Base-by-base conservation (phyloP, 306 rosid species). In the Psophocarpus tetragonolobus region DNA sequence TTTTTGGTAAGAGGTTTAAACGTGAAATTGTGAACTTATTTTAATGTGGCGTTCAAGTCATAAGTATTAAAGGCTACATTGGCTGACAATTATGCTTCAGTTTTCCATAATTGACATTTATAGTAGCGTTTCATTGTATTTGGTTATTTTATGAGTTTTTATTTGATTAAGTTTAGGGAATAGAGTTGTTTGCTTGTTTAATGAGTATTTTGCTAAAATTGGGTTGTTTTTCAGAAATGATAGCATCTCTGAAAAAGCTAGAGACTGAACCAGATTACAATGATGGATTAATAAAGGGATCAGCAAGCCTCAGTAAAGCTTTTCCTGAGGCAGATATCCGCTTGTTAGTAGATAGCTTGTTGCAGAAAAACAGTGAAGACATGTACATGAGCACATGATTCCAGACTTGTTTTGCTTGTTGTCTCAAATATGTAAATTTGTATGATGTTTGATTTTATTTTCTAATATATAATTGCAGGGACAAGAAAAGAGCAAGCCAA, bases 231-330 rank as follows among this genome's bases (percentile, higher is more conserved):
- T 53, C 90, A 94, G 98, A 89, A 72, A 87, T 87, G 91, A 75
- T 84, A 44, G 35, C 74, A 58, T 73, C 84, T 32, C 45, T 94
- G 68, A 91, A 80, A 83, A 83, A 82, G 79, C 71, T 70, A n/a
- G 90, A 84, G 47, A 74, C 71, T 72, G 90, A 92, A 41, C 82
- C 78, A 32, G 77, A 71, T 68, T 82, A 63, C 82, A 82, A 78
- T 30, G 66, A 80, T 29, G 83, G 74, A 78, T 71, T 90, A 80
- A 60, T 48, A 20, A 90, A 84, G 84, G 95, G 95, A 44, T 84
- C 92, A 0, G 82, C 80, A 74, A 91, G 83, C 86, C 91, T 90
- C 80, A 79, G 44, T 64, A 94, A 89, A 88, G 86, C 87, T 21
- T 69, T 18, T 7, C 42, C 76, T 5, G 97, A 87, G 77, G 92